These are phyloP conservation scores for Rhizophora apiculata DNA, from an alignment of 345 rosid species.

Conservation along the genomic window DNA sequence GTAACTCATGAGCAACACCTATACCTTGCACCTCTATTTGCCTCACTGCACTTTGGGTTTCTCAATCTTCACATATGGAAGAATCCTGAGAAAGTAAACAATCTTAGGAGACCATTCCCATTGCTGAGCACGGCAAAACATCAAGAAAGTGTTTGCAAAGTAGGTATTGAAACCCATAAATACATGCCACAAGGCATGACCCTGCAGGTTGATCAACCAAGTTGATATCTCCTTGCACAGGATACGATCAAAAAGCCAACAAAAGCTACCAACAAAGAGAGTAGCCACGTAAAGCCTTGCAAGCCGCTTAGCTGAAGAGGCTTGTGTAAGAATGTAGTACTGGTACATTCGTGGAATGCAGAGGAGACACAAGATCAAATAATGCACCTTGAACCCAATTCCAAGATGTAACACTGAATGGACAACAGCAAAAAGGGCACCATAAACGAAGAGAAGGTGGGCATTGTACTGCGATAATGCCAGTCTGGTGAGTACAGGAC, in stretches of 20 bases:
- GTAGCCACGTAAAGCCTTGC: constrained; percentile 68
- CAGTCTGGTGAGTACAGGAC: constrained; percentile 91
- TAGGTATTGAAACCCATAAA: constrained; percentile 81
- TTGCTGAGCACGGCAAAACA: constrained; percentile 90
- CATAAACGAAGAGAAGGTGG: constrained; percentile 83
- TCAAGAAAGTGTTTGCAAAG: constrained; percentile 81
- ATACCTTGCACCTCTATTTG: too few species aligned
- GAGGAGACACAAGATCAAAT: constrained; percentile 61
- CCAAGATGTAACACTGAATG: constrained; percentile 61
- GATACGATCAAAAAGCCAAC: constrained; percentile 62
- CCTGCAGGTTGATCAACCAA: constrained; percentile 76
- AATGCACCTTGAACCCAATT: constrained; percentile 76
- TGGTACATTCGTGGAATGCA: constrained; percentile 89
- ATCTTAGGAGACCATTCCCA: constrained; percentile 68
- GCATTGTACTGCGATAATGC: constrained; percentile 91
- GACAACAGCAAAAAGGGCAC: constrained; percentile 58
- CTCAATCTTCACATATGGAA: constrained; percentile 83
- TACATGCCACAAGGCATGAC: constrained; percentile 86
- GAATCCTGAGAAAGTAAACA: constrained; percentile 42
- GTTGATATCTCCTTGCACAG: constrained; percentile 55
- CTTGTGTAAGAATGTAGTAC: constrained; percentile 77
- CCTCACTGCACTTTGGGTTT: constrained; percentile 47
- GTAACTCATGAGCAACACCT: neutral
- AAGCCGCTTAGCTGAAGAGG: constrained; percentile 51
- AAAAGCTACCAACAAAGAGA: constrained; percentile 49